Conservation (phyloP, 2,329 filamentous ascomycete species). For the Blumeria graminis region DNA sequence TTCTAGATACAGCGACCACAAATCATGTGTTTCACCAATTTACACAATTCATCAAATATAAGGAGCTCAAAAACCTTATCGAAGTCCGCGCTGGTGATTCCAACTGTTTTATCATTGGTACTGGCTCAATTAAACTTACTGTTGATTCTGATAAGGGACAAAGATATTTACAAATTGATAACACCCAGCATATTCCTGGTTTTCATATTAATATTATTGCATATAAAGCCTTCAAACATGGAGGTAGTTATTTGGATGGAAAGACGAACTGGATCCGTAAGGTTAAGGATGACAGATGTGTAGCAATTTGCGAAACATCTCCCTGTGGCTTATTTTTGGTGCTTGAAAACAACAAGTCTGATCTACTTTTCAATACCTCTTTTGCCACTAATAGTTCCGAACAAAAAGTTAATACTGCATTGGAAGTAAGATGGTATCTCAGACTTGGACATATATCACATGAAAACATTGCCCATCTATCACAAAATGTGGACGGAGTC, state of each 20-base stretch:
- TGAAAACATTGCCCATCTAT: not conserved
- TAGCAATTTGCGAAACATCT: not conserved
- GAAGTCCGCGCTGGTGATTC: not conserved
- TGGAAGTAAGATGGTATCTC: not conserved
- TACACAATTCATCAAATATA: not conserved
- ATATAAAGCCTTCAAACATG: not conserved
- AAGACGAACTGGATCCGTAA: not conserved
- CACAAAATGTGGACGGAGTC: not conserved
- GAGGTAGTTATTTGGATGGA: not conserved
- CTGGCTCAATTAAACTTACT: not conserved
- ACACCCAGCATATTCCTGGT: not conserved
- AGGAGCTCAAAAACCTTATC: not conserved
- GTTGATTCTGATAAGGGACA: not conserved
- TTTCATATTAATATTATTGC: constrained; percentile 1
- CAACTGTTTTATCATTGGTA: not conserved
- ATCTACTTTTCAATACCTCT: not conserved
- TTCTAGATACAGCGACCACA: not conserved
- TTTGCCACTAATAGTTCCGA: not conserved
- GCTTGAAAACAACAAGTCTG: not conserved
- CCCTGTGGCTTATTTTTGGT: not conserved
- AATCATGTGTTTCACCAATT: not conserved
- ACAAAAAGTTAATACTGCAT: not conserved
- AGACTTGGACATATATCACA: not conserved
- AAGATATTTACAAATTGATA: not conserved
- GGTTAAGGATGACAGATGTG: not conserved